A percentile compares a stretch with the other conserved stretches of the same genome.
Conservation (phyloP, 805 yeast genomes). For the Saturnispora hagleri region DNA sequence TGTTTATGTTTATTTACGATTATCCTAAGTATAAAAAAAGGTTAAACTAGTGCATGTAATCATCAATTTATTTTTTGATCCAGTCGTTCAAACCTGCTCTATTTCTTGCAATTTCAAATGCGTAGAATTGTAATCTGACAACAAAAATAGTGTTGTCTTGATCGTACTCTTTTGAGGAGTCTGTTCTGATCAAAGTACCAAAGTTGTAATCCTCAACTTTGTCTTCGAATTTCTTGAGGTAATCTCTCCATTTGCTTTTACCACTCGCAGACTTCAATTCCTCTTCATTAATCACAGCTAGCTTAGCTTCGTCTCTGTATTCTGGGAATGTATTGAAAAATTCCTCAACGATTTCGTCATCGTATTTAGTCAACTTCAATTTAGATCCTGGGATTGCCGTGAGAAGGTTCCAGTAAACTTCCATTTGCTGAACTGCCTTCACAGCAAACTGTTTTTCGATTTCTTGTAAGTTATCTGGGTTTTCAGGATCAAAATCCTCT, state of each 20-base stretch:
- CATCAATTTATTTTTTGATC: slow-evolving; percentile 31
- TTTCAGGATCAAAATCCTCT: slow-evolving; percentile 49
- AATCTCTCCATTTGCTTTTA: slow-evolving; percentile 86
- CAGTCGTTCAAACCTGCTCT: slow-evolving; percentile 87
- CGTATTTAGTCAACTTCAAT: slow-evolving; percentile 61
- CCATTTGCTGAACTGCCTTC: slow-evolving; percentile 92
- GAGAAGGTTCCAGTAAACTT: slow-evolving; percentile 82
- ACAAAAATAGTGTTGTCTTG: slow-evolving; percentile 81
- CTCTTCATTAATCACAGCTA: slow-evolving; percentile 57
- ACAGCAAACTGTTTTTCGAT: slow-evolving; percentile 98
- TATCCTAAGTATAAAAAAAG: background rate
- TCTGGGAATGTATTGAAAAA: slow-evolving; percentile 81
- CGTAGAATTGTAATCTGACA: slow-evolving; percentile 90
- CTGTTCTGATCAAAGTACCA: slow-evolving; percentile 85
- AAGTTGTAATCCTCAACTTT: slow-evolving; percentile 84
- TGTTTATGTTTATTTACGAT: background rate
- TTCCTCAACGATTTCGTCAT: slow-evolving; percentile 57
- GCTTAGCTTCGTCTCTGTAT: slow-evolving; percentile 50
- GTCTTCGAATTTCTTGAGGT: slow-evolving; percentile 73
- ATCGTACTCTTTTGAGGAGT: slow-evolving; percentile 61
- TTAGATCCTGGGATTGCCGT: slow-evolving; percentile 69
- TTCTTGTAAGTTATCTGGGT: slow-evolving; percentile 90
- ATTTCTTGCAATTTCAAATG: slow-evolving; percentile 91
- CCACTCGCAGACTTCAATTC: slow-evolving; percentile 74
- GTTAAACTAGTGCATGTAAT: background rate